phyloP scores from a whole-genome alignment of 2,329 filamentous ascomycete species.

The Nemania sp. region DNA sequence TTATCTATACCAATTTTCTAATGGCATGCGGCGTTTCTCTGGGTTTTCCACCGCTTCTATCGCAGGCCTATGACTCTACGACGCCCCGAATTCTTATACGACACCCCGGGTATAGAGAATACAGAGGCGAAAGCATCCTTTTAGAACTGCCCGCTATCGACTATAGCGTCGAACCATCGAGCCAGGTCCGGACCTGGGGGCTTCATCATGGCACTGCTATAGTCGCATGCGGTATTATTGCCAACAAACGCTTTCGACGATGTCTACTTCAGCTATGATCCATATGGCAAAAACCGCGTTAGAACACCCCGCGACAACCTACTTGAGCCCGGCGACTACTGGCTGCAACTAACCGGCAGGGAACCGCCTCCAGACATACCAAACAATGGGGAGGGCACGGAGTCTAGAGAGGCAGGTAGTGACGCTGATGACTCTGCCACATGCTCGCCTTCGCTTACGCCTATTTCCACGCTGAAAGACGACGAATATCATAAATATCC shows the following conservation, averaged over 20 bases:
- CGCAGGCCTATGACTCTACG: neutral
- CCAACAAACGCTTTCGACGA: neutral
- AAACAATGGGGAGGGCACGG: neutral
- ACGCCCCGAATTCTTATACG: neutral
- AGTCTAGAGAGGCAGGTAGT: too few species aligned
- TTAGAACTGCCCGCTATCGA: neutral
- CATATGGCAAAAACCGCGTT: neutral
- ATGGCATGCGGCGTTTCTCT: neutral
- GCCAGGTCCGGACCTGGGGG: neutral
- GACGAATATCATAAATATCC: slow-evolving; percentile 4
- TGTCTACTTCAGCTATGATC: neutral
- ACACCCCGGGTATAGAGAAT: neutral
- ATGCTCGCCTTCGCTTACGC: neutral
- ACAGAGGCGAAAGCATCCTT: neutral
- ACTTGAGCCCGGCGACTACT: slow-evolving; percentile 1
- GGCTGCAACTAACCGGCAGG: slow-evolving; percentile 1
- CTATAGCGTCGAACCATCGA: neutral
- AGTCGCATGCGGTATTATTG: neutral
- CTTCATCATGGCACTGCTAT: neutral
- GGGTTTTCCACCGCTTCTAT: neutral
- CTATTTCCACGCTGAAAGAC: neutral
- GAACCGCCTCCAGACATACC: neutral
- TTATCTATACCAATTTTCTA: neutral
- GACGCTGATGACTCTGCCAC: neutral
- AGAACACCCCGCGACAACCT: neutral